Conservation (phyloP, 2,329 filamentous ascomycete genomes). For the Orbilia oligospora region DNA sequence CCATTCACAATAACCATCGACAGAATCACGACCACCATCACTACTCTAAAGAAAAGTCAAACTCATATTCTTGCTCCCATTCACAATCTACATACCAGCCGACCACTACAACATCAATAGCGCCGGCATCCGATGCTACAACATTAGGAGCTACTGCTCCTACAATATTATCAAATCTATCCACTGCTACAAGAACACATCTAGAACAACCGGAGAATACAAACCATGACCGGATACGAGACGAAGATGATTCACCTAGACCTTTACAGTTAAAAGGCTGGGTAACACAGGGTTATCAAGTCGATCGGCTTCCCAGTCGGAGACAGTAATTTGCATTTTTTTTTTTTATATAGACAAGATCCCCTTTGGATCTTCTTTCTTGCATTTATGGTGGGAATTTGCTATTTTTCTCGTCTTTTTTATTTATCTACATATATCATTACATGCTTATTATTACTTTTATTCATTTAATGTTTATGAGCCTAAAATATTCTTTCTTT, state of each 20-base stretch:
- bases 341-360: conserved; percentile 9
- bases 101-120: conserved; percentile 8
- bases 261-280: conserved; percentile 52
- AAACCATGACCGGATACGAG: conserved; percentile 56
- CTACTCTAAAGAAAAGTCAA: conserved; percentile 17
- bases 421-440: not conserved
- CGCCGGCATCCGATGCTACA: conserved; percentile 22
- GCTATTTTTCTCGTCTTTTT: not conserved
- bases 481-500: not conserved
- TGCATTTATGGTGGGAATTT: not conserved
- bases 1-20: not conserved
- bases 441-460: not conserved
- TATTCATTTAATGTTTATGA: conserved; percentile 3
- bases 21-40: conserved; percentile 11
- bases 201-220: conserved; percentile 31
- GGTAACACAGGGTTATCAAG: conserved; percentile 54
- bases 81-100: conserved; percentile 34
- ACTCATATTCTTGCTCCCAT: conserved; percentile 19
- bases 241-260: conserved; percentile 9
- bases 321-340: conserved; percentile 8
- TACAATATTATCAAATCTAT: conserved; percentile 24
- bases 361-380: not conserved
- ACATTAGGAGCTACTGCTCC: conserved; percentile 21
- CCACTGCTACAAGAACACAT: conserved; percentile 8
- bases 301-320: conserved; percentile 7